Evolutionary conservation across 352 stramenopile genomes (phyloP), one percentile per base, ranked within the genome.

Genomic region (Globisporangium nodosum): DNA sequence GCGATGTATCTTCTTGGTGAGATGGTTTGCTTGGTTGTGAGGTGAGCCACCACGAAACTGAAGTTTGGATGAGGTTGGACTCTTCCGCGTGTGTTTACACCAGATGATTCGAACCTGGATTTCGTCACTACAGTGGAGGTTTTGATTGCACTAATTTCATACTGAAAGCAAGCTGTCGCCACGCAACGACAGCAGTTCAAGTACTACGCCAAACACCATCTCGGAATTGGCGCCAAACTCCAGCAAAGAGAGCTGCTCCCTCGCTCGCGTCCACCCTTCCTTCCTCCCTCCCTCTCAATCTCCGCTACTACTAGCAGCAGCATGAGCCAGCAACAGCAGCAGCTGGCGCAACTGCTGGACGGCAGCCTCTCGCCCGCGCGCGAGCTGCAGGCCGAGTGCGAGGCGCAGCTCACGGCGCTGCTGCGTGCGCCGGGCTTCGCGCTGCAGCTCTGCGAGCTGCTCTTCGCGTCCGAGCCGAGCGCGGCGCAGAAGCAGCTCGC

Each of bases 401-500:
- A 92, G 56, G 76, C 71, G 63, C 81, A 83, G 46, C 70, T 92
- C 18, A 92, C 75, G 47, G 58, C 70, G 61, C 68, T 87, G 50
- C 63, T 92, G 61, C 66, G 63, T 27, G 60, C 71, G 43, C 69
- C 78, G 30, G 84, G 81, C 60, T 93, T 93, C 69, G 79, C 81
- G 20, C 60, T 82, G 21, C 74, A 90, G 62, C 73, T 93, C 37
- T 77, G 72, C 49, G 71, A 87, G 68, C 87, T 88, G 61, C 66
- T 93, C 45, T 87, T 89, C 58, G 48, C 68, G 24, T 51, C 59
- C 3, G 62, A 78, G 30, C 64, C 70, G 20, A 56, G 68, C 0
- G 52, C 66, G 16, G 65, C 71, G 48, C 78, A 88, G 54, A 80
- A 81, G 18, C 85, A 94, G 31, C 60, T 94, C 31, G 73, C 78